Evolutionary conservation across 164 flowering plant genomes (phyloP).

Genomic region (Macadamia integrifolia): DNA sequence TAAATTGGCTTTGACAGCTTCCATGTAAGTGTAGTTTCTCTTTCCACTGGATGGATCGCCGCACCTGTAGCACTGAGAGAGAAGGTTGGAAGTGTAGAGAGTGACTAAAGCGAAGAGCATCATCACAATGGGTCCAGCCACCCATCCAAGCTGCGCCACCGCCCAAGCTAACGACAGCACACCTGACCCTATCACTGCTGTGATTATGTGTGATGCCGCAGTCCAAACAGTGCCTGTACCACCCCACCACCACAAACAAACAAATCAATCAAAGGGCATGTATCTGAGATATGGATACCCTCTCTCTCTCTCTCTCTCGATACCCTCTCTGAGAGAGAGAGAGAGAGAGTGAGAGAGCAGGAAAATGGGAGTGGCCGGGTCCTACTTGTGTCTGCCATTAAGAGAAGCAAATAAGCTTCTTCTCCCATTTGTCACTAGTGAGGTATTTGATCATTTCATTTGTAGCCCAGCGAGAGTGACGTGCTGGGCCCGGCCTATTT

Average conservation of each 20-base stretch:
- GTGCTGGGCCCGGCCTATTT: no score
- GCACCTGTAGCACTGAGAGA: constrained; percentile 44
- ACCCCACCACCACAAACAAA: not conserved
- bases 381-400: no score
- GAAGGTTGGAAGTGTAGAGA: constrained; percentile 49
- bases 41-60: constrained; percentile 46
- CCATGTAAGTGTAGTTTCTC: constrained; percentile 62
- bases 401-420: no score
- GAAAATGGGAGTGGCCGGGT: no score
- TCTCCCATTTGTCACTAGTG: no score
- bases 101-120: constrained; percentile 41
- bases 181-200: constrained; percentile 62
- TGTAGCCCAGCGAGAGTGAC: no score
- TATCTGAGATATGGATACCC: no score
- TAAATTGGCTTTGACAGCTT: constrained; percentile 51
- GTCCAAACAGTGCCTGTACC: constrained; percentile 55
- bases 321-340: not conserved
- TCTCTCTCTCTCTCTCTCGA: no score
- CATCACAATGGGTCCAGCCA: constrained; percentile 49
- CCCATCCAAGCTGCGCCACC: constrained; percentile 60
- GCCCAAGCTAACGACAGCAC: constrained; percentile 68
- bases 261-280: no score
- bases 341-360: not conserved
- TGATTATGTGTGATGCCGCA: constrained; percentile 47
- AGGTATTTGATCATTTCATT: no score